Evolutionary conservation across 2,329 filamentous ascomycete genomes (phyloP).

Genomic region (Xylaria sp.): DNA sequence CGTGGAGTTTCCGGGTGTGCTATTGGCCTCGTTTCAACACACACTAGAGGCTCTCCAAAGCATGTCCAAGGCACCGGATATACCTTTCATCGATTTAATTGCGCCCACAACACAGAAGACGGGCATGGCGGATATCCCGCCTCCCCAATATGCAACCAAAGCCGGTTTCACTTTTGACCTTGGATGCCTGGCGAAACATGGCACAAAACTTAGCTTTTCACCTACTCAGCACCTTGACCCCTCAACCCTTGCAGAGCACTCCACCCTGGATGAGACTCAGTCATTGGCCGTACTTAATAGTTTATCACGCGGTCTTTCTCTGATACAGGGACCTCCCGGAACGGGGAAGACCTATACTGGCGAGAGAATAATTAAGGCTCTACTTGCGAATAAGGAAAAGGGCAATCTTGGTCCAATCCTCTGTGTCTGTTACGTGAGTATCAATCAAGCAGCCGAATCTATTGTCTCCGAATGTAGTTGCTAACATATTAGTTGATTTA

Average conservation of each 20-base stretch:
- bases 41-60: slow-evolving; percentile 66
- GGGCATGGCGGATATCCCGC: slow-evolving; percentile 49
- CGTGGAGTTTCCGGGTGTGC: slow-evolving; percentile 70
- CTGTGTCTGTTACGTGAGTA: slow-evolving; percentile 58
- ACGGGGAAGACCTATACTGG: slow-evolving; percentile 75
- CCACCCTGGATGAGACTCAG: slow-evolving; percentile 64
- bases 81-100: slow-evolving; percentile 63
- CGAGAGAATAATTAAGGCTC: slow-evolving; percentile 65
- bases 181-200: slow-evolving; percentile 45
- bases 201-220: slow-evolving; percentile 40
- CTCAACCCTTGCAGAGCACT: slow-evolving; percentile 47
- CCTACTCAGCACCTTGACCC: slow-evolving; percentile 36
- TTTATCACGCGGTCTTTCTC: slow-evolving; percentile 63
- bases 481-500: slow-evolving; percentile 6
- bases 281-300: slow-evolving; percentile 63
- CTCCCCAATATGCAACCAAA: slow-evolving; percentile 63
- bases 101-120: slow-evolving; percentile 47
- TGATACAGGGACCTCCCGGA: slow-evolving; percentile 77
- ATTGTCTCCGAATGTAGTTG: neutral
- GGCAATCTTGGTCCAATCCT: slow-evolving; percentile 61
- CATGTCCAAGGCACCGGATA: slow-evolving; percentile 56
- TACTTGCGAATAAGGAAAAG: slow-evolving; percentile 57
- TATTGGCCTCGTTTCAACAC: slow-evolving; percentile 68
- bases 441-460: neutral
- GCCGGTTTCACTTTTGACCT: slow-evolving; percentile 63